Evolutionary conservation across 768 basidiomycete genomes (phyloP), one percentile per base, ranked within the genome.

Genomic region (Xerocomellus intermedius): DNA sequence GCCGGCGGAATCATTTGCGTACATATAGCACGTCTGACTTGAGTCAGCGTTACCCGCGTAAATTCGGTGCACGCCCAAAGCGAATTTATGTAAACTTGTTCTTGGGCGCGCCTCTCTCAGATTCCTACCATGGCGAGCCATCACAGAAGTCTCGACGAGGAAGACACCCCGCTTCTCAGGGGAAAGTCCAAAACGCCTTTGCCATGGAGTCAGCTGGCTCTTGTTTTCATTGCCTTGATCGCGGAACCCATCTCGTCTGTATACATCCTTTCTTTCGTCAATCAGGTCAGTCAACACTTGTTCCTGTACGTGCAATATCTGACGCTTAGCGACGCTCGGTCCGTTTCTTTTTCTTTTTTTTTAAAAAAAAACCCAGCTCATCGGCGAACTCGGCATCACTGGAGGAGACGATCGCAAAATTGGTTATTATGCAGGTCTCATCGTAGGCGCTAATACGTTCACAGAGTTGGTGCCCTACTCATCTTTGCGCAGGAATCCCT

Each of bases 211-310:
- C 84, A 84, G 59, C 69, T 85, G 30, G 69, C 63, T 0, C 69
- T 84, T 21, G 62, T 79, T n/a, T 65, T 84, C 30, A 61, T 83
- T 3, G 60, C 81, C n/a, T 77, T 82, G 59, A 48, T 82, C 26
- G 77, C 79, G 37, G 85, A 86, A 63, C 84, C 84, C 1, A 64
- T 85, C 13, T 74, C 79, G n/a, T n/a, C n/a, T n/a, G n/a, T n/a
- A n/a, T 82, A 81, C n/a, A 85, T 86, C 38, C 80, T 82, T 51
- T 83, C 85, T 0, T 86, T 83, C 61, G 81, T 86, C 59, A 83
- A 83, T 58, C 79, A 84, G 71, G 82, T 80, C 1, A 0, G 62
- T 60, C 35, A 17, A 16, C 13, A 6, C 2, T 41, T 12, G 3
- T 35, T 42, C 10, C 24, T 8, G 8, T 36, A 39, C n/a, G 17